Evolutionary conservation across 495 filamentous ascomycete species (phyloP), one percentile per base, ranked within the genome.

Genomic region (Penicillium paradoxum): DNA sequence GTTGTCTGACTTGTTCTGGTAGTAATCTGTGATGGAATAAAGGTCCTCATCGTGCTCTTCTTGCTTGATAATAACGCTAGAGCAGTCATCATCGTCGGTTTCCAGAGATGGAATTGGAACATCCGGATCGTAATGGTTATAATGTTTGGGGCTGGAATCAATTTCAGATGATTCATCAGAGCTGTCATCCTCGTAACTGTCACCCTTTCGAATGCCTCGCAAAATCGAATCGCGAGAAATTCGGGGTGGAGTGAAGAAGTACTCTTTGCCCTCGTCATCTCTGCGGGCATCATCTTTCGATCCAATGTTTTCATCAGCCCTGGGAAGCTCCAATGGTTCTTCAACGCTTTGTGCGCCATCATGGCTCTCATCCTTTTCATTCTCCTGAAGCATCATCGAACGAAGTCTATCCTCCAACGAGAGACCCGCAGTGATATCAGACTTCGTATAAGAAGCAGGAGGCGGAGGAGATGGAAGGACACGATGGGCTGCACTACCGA

Each of bases 181-280:
- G 51, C 82, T 79, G n/a, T 82, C 82, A 42, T 89, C 84, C 33
- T 73, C 68, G 13, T 67, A 74, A 50, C 67, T 66, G 43, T 84
- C 80, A 44, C 85, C 81, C 37, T 86, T 85, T 58, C 91, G 90
- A 19, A 97, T 84, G 51, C 90, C 90, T 14, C 90, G 83, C 43
- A 96, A 71, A 51, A 97, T 97, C 0, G 91, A 95, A 63, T 97
- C 93, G 18, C 93, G 81, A 30, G 93, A 97, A 61, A 96, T 92
- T 24, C 84, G 86, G 13, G 88, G 88, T 27, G 85, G 81, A 14
- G 67, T 66, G 39, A 70, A 71, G 7, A 65, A 38, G 32, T 65
- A 59, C 1, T 59, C 49, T 27, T 57, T 55, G 8, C 24, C 10
- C 7, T 29, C 42, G 7, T 55, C 45, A 11, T 37, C 41, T 6